Percentiles rank a stretch among this genome's conserved stretches.
Evolutionary conservation across 768 basidiomycete genomes (phyloP).

Genomic region (Scleroderma bovista): DNA sequence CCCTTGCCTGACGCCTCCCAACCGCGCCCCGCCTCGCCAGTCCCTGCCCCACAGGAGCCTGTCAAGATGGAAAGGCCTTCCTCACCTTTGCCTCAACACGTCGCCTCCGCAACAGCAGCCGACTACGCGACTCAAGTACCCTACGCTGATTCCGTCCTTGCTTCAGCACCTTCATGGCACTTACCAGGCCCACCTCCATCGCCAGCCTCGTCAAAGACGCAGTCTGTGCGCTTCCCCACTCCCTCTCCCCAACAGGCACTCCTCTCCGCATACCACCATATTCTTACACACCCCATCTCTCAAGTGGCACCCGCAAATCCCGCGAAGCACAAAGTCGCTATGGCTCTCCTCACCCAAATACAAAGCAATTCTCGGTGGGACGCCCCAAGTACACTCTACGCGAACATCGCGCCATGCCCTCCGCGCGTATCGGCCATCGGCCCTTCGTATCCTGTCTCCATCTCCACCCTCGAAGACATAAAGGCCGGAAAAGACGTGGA

Average conservation of each 20-base stretch:
- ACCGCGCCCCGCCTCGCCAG: slow-evolving; percentile 30
- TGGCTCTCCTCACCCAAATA: slow-evolving; percentile 57
- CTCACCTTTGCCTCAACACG: slow-evolving; percentile 42
- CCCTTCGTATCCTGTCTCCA: slow-evolving; percentile 59
- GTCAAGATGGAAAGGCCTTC: slow-evolving; percentile 27
- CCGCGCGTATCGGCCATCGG: slow-evolving; percentile 60
- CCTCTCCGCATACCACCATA: slow-evolving; percentile 68
- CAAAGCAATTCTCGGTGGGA: slow-evolving; percentile 64
- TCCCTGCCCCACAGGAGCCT: slow-evolving; percentile 28
- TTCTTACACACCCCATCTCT: slow-evolving; percentile 64
- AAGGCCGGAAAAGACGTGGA: slow-evolving; percentile 42
- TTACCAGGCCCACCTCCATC: slow-evolving; percentile 42
- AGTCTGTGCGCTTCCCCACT: slow-evolving; percentile 33
- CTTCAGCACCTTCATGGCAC: slow-evolving; percentile 63
- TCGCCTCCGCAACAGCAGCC: slow-evolving; percentile 42
- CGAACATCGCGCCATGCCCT: slow-evolving; percentile 49
- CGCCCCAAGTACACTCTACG: slow-evolving; percentile 59
- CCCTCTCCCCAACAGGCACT: slow-evolving; percentile 62
- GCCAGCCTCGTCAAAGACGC: slow-evolving; percentile 13
- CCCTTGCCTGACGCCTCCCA: slow-evolving; percentile 27
- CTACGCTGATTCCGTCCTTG: slow-evolving; percentile 68
- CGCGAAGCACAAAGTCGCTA: slow-evolving; percentile 68
- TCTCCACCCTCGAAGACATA: slow-evolving; percentile 24
- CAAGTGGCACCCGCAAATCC: slow-evolving; percentile 48
- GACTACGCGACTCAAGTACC: slow-evolving; percentile 71